phyloP scores from a whole-genome alignment of 768 basidiomycete genomes.

The Tulasnella sp. region DNA sequence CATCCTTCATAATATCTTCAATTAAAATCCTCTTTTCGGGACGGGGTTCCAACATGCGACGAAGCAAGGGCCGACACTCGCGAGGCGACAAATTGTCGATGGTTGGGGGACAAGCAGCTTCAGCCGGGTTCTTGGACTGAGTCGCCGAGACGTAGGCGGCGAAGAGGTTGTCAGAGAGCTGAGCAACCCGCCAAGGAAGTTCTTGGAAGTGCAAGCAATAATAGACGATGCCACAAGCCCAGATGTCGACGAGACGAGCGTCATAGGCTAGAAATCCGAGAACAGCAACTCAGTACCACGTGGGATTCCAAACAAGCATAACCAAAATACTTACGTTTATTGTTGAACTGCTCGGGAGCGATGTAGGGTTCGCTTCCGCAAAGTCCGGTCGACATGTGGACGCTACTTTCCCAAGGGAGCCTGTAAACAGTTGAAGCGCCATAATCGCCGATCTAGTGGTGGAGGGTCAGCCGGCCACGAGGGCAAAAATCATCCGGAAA shows the following conservation, averaged over 20 bases:
- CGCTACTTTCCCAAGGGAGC: constrained; percentile 94
- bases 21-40: constrained; percentile 70
- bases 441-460: constrained; percentile 86
- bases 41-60: constrained; percentile 95
- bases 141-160: constrained; percentile 56
- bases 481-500: constrained; percentile 31
- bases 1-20: constrained; percentile 72
- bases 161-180: constrained; percentile 75
- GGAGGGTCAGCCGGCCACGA: background rate
- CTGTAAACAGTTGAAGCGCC: constrained; percentile 99
- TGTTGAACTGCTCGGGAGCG: constrained; percentile 93
- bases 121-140: constrained; percentile 19
- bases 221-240: constrained; percentile 96
- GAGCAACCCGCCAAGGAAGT: constrained; percentile 95
- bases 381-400: constrained; percentile 94
- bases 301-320: constrained; percentile 42
- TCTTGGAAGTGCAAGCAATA: constrained; percentile 99
- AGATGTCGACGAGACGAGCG: constrained; percentile 93
- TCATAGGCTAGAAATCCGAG: constrained; percentile 70
- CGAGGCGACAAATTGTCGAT: constrained; percentile 87
- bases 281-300: constrained; percentile 28
- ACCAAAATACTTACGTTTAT: constrained; percentile 74
- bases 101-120: constrained; percentile 46
- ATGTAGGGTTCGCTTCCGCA: constrained; percentile 99
- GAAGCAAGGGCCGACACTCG: constrained; percentile 74